Percentiles rank a stretch among this genome's conserved stretches.
Conservation (phyloP, 2,329 filamentous ascomycete species). For the Botrytis deweyae region DNA sequence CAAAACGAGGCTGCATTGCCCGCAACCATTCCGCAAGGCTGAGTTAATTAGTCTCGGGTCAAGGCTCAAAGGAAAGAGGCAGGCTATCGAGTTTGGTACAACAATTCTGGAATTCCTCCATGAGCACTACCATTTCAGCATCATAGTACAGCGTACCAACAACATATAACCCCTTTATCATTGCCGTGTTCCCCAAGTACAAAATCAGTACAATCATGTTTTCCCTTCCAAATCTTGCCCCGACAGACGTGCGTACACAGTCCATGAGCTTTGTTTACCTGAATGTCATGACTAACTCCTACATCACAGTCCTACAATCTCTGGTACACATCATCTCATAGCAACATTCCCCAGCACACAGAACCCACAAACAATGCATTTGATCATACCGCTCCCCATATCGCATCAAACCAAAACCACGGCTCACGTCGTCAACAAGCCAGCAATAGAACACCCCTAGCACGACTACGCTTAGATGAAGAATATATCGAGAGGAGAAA, state of each 20-base stretch:
- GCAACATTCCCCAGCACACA: conserved; percentile 38
- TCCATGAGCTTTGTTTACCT: conserved; percentile 21
- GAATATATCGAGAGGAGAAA: conserved; percentile 73
- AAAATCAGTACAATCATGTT: conserved; percentile 44
- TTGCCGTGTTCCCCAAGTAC: neutral
- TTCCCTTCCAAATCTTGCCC: conserved; percentile 64
- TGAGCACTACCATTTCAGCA: neutral
- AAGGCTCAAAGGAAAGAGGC: neutral
- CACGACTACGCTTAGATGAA: conserved; percentile 74
- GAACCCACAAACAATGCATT: conserved; percentile 37
- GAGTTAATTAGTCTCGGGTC: neutral
- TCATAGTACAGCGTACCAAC: neutral
- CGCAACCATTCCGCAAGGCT: neutral
- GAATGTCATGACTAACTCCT: conserved; percentile 13
- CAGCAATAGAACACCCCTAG: conserved; percentile 61
- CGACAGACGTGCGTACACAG: conserved; percentile 60
- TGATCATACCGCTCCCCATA: conserved; percentile 24
- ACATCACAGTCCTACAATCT: conserved; percentile 62
- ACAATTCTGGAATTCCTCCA: neutral
- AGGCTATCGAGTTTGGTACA: neutral
- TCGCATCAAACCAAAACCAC: conserved; percentile 29
- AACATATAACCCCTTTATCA: neutral
- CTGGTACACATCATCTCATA: conserved; percentile 65
- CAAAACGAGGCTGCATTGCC: neutral
- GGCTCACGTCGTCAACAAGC: conserved; percentile 45